These are phyloP conservation scores for Daldinia eschscholtzii DNA, from an alignment of 2,329 filamentous ascomycete species.

Conservation along the genomic window DNA sequence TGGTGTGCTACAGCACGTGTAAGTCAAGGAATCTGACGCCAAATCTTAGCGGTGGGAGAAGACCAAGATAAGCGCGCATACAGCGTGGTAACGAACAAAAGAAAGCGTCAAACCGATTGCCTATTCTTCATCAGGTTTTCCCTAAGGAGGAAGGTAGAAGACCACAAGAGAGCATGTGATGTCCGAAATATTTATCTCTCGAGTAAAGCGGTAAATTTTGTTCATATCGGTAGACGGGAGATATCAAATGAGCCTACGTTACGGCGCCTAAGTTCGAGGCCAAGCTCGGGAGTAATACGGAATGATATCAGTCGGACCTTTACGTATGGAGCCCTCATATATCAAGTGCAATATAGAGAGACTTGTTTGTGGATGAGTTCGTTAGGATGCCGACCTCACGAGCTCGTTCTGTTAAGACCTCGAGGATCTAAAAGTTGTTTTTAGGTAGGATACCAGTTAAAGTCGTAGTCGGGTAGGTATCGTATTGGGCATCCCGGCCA, in stretches of 20 bases:
- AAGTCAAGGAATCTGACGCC: constrained; percentile 28
- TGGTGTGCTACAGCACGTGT: constrained; percentile 29
- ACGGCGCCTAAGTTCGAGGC: constrained; percentile 23
- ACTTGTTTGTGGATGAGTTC: background rate
- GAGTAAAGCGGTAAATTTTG: constrained; percentile 22
- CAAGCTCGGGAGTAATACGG: constrained; percentile 20
- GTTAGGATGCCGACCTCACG: constrained; percentile 16
- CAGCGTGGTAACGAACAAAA: constrained; percentile 13
- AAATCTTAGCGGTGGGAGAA: constrained; percentile 8
- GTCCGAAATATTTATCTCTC: constrained; percentile 23
- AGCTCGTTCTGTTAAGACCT: background rate
- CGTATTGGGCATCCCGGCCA: constrained; percentile 27
- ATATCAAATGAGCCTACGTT: constrained; percentile 19
- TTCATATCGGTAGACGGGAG: constrained; percentile 14
- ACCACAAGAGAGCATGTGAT: constrained; percentile 24
- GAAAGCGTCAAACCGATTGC: constrained; percentile 18
- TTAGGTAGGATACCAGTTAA: constrained; percentile 14
- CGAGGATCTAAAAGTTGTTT: constrained; percentile 5
- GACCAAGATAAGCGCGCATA: constrained; percentile 25
- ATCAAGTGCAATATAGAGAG: constrained; percentile 3
- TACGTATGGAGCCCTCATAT: background rate
- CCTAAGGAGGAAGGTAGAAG: constrained; percentile 33
- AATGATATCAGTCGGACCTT: constrained; percentile 26
- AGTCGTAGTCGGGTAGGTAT: constrained; percentile 3
- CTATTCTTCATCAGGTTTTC: constrained; percentile 8